Evolutionary conservation across 1,139 yeast genomes (phyloP), one percentile per base, ranked within the genome.

Genomic region (Blastobotrys capitulatus): DNA sequence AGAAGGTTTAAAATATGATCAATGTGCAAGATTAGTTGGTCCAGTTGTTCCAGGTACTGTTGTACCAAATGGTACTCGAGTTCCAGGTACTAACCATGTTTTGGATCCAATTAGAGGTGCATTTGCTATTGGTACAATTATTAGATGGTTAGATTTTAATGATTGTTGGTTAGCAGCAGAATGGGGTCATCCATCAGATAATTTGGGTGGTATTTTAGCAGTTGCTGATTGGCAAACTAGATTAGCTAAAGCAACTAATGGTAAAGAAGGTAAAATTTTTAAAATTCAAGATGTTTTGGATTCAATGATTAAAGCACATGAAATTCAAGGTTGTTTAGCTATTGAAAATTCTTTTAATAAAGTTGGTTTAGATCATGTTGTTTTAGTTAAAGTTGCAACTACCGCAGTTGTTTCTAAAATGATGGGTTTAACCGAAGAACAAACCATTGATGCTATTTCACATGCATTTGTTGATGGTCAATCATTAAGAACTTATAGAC

Each of bases 91-190:
- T 2, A 53, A 62, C 42, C 69, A 73, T 57, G 72, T 68, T 54
- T 64, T 75, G 57, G 83, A 79, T 60, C 83, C 83, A 13, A 69
- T 78, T 39, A 71, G 77, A 49, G 83, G 79, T 41, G 82, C 83
- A 25, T 78, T 78, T 63, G 68, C 78, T 44, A 75, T 77, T 52
- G 82, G 83, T 10, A 75, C 82, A 19, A 64, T 74, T 54, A 76
- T 78, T 56, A 70, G 83, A 53, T 78, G 83, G 83, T 66, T 78
- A 52, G 83, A 78, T 55, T 78, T 72, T 66, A 78, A 78, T 55
- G 83, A 78, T 62, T 78, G 82, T 63, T 79, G 82, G 83, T 64
- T 79, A 40, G 83, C 83, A 47, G 82, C 82, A 29, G 83, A 78
- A 61, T 78, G 83, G 83, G 83, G 83, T 6, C 83, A 78, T 61